Evolutionary conservation across 179 eudicot species (phyloP).

Genomic region (Pouteria campechiana): DNA sequence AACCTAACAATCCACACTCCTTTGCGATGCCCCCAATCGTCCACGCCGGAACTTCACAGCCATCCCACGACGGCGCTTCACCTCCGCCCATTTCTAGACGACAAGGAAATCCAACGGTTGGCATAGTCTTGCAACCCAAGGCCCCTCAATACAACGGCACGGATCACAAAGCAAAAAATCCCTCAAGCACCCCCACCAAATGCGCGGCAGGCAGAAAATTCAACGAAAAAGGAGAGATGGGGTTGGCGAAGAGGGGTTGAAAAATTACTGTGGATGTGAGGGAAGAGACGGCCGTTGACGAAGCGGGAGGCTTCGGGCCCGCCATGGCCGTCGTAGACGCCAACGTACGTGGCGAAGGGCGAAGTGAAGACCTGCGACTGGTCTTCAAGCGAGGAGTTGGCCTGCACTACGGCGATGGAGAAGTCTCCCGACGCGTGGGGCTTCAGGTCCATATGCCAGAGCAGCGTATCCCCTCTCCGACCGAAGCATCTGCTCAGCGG

Average conservation of each 20-base stretch:
- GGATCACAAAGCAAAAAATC: background rate
- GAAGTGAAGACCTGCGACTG: slow-evolving; percentile 48
- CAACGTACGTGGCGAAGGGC: slow-evolving; percentile 50
- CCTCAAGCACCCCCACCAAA: too few relatives aligned
- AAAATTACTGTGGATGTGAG: slow-evolving; percentile 29
- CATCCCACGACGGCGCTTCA: too few relatives aligned
- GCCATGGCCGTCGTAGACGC: slow-evolving; percentile 64
- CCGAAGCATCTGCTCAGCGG: slow-evolving; percentile 30
- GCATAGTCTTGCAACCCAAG: too few relatives aligned
- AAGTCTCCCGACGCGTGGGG: slow-evolving; percentile 48
- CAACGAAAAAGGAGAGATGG: too few relatives aligned
- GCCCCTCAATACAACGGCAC: too few relatives aligned
- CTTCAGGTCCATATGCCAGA: slow-evolving; percentile 48
- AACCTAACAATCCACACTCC: too few relatives aligned
- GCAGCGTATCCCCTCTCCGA: slow-evolving; percentile 19
- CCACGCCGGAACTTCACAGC: too few relatives aligned
- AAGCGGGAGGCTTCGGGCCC: slow-evolving; percentile 60
- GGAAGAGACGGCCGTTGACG: slow-evolving; percentile 36
- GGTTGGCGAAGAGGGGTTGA: background rate
- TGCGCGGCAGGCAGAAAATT: background rate
- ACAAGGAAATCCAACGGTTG: too few relatives aligned
- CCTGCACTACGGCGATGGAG: slow-evolving; percentile 58
- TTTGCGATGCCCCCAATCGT: too few relatives aligned
- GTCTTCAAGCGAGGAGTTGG: slow-evolving; percentile 49
- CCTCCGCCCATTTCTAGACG: too few relatives aligned